These are phyloP conservation scores for Rostrohypoxylon terebratum DNA, from an alignment of 495 filamentous ascomycete genomes.

Conservation along the genomic window DNA sequence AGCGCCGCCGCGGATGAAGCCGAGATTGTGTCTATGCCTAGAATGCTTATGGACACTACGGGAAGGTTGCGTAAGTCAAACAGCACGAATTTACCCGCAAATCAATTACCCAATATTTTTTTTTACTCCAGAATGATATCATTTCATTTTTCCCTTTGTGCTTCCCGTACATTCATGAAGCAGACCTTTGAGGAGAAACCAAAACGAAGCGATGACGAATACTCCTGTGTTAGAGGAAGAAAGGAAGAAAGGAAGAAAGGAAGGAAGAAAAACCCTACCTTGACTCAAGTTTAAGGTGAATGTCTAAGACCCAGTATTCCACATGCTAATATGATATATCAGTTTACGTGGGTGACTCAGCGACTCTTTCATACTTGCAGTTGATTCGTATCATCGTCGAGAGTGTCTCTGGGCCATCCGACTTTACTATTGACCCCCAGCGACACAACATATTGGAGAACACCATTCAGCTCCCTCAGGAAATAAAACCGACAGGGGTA, in stretches of 20 bases:
- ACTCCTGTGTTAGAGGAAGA: background rate
- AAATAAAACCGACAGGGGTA: constrained; percentile 58
- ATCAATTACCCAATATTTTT: background rate
- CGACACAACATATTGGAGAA: constrained; percentile 77
- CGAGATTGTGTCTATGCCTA: constrained; percentile 65
- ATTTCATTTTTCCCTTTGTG: background rate
- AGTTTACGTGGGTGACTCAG: constrained; percentile 80
- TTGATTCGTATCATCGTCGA: constrained; percentile 79
- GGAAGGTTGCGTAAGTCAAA: constrained; percentile 65
- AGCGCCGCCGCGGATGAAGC: constrained; percentile 68
- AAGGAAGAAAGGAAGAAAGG: too few relatives aligned
- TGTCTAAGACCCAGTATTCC: background rate
- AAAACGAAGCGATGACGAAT: background rate
- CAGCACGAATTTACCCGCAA: constrained; percentile 1
- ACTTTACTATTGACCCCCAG: constrained; percentile 76
- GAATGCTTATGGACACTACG: constrained; percentile 70
- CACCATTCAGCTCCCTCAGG: constrained; percentile 60
- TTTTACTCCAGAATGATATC: background rate
- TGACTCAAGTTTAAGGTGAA: background rate
- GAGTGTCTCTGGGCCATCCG: constrained; percentile 70
- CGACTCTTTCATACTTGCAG: constrained; percentile 77
- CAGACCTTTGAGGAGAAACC: background rate
- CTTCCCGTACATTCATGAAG: background rate
- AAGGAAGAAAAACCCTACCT: background rate
- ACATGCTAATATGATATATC: constrained; percentile 24